Percentiles rank a stretch among this genome's conserved stretches.
phyloP scores from a whole-genome alignment of 495 filamentous ascomycete genomes.

The Friedmanniomyces endolithicus region DNA sequence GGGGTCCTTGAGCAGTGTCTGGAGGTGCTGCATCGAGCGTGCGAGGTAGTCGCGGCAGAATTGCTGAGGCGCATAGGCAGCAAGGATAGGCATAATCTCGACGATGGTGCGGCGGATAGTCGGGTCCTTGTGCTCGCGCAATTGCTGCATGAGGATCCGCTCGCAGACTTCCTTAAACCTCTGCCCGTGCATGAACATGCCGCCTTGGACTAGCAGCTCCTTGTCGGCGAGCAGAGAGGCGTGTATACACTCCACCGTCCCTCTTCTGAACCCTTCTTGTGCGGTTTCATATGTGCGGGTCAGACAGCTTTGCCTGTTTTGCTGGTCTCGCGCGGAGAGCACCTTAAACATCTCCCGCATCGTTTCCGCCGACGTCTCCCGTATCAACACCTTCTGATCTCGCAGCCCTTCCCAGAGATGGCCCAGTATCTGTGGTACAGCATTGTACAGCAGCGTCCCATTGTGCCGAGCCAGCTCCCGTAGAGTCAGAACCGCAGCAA shows the following conservation, averaged over 20 bases:
- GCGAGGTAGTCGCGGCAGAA: slow-evolving; percentile 76
- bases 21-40: slow-evolving; percentile 92
- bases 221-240: slow-evolving; percentile 83
- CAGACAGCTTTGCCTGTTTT: slow-evolving; percentile 75
- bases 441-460: slow-evolving; percentile 84
- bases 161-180: slow-evolving; percentile 66
- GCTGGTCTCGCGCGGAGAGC: slow-evolving; percentile 76
- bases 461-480: slow-evolving; percentile 82
- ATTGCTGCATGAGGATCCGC: slow-evolving; percentile 54
- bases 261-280: slow-evolving; percentile 59
- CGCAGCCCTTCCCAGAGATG: slow-evolving; percentile 89
- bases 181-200: slow-evolving; percentile 96
- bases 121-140: slow-evolving; percentile 81
- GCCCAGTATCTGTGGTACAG: slow-evolving; percentile 79
- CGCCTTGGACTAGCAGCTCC: slow-evolving; percentile 80
- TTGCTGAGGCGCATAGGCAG: slow-evolving; percentile 76
- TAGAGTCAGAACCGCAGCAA: slow-evolving; percentile 80
- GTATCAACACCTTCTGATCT: slow-evolving; percentile 78
- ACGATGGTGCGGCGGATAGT: slow-evolving; percentile 82
- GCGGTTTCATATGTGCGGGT: slow-evolving; percentile 75
- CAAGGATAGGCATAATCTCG: slow-evolving; percentile 79
- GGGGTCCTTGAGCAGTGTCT: slow-evolving; percentile 87
- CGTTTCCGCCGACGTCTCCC: slow-evolving; percentile 79
- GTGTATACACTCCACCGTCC: slow-evolving; percentile 73
- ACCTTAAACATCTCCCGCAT: slow-evolving; percentile 89